Percentiles rank a stretch among this genome's conserved stretches.
phyloP scores from a whole-genome alignment of 1,139 yeast species.

The Wickerhamomyces sp. region DNA sequence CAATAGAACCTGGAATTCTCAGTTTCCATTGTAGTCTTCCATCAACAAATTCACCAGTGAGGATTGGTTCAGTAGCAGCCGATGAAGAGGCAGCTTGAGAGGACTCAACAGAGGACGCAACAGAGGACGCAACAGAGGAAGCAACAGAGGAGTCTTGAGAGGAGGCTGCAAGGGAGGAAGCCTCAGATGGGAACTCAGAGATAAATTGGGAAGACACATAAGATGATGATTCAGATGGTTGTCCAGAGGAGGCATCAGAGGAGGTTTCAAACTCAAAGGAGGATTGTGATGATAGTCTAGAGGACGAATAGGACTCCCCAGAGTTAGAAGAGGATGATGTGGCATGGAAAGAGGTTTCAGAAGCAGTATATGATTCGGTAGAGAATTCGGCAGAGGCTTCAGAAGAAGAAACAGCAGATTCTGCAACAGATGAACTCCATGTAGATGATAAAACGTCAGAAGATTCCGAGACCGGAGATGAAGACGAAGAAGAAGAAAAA shows the following conservation, averaged over 20 bases:
- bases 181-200: not conserved
- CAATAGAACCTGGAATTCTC: constrained; percentile 1
- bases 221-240: constrained; percentile 1
- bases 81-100: constrained; percentile 2
- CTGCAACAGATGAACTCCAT: constrained; percentile 1
- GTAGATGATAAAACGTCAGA: not conserved
- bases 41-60: constrained; percentile 1
- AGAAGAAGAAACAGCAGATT: constrained; percentile 9
- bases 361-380: not conserved
- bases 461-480: not conserved
- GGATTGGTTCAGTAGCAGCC: constrained; percentile 4
- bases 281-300: constrained; percentile 9
- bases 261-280: constrained; percentile 5
- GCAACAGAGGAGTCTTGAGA: not conserved
- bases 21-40: constrained; percentile 1
- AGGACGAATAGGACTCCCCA: constrained; percentile 12
- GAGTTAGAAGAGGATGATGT: constrained; percentile 10
- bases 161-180: not conserved
- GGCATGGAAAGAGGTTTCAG: constrained; percentile 2
- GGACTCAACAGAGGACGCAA: constrained; percentile 19
- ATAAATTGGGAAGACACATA: constrained; percentile 5
- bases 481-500: not conserved
- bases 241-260: constrained; percentile 8
- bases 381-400: not conserved
- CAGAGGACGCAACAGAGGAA: not conserved